These are phyloP conservation scores for Xylaria sp. DNA, from an alignment of 2,329 filamentous ascomycete species.

Conservation along the genomic window DNA sequence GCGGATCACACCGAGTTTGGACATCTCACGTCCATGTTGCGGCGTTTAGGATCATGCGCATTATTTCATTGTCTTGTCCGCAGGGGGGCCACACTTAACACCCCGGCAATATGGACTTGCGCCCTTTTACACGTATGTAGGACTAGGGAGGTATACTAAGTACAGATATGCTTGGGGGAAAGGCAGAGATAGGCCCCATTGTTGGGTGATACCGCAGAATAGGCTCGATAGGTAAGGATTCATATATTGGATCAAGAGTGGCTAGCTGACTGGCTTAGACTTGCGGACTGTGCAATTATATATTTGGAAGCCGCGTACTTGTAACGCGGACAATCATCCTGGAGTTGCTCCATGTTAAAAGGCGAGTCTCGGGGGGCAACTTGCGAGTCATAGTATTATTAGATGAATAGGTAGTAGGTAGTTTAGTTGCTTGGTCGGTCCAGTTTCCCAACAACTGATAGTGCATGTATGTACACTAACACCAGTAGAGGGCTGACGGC, in stretches of 20 bases:
- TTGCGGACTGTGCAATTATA: background rate
- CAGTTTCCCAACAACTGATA: constrained; percentile 15
- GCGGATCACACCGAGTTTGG: constrained; percentile 30
- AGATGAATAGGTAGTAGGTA: too few species aligned
- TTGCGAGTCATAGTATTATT: constrained; percentile 14
- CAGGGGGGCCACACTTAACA: constrained; percentile 21
- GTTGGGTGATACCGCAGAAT: constrained; percentile 5
- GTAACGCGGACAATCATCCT: background rate
- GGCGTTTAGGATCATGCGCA: constrained; percentile 31
- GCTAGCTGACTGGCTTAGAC: constrained; percentile 1
- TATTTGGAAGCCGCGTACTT: background rate
- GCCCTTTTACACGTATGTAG: background rate
- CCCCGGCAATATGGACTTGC: constrained; percentile 14
- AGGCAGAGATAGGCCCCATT: background rate
- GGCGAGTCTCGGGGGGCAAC: constrained; percentile 2
- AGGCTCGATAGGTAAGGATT: background rate
- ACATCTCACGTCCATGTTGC: constrained; percentile 13
- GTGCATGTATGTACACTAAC: background rate
- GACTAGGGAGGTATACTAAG: background rate
- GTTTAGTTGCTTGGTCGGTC: constrained; percentile 3
- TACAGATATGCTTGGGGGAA: background rate
- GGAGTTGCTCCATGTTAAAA: background rate
- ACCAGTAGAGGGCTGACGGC: background rate
- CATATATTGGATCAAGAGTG: background rate
- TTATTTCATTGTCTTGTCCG: constrained; percentile 13